Evolutionary conservation across 2,329 filamentous ascomycete genomes (phyloP).

Genomic region (Pseudogymnoascus sp.): DNA sequence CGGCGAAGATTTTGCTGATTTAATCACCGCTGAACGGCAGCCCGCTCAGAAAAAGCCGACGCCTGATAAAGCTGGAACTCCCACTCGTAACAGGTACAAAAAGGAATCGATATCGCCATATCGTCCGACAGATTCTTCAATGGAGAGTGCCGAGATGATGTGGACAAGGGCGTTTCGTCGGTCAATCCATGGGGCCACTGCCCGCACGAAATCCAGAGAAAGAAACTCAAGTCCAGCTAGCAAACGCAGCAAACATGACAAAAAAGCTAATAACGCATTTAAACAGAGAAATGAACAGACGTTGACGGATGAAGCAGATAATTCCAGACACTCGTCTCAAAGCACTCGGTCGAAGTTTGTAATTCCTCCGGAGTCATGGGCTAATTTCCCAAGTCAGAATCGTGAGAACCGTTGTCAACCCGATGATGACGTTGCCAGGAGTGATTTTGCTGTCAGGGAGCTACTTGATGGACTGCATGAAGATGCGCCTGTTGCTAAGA

Average conservation of each 20-base stretch:
- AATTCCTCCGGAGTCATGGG: slow-evolving; percentile 23
- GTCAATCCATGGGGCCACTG: neutral
- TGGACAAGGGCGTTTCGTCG: neutral
- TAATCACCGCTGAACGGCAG: neutral
- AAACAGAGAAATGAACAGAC: neutral
- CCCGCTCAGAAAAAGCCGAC: neutral
- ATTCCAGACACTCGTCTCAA: neutral
- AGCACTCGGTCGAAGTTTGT: neutral
- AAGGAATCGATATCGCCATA: neutral
- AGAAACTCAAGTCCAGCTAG: neutral
- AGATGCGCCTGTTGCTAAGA: neutral
- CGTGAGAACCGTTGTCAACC: slow-evolving; percentile 19
- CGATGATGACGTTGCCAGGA: slow-evolving; percentile 15
- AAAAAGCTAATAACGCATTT: neutral
- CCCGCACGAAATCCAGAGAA: neutral
- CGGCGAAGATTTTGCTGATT: neutral
- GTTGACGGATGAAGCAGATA: neutral
- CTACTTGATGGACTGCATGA: neutral
- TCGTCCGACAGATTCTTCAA: neutral
- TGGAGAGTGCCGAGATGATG: neutral
- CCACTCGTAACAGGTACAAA: neutral
- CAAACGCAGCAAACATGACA: neutral
- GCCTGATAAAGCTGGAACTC: neutral
- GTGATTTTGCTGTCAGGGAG: slow-evolving; percentile 20
- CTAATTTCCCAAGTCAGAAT: slow-evolving; percentile 22